Evolutionary conservation across 169 alveolate species (phyloP).

Genomic region (Besnoitia besnoiti): DNA sequence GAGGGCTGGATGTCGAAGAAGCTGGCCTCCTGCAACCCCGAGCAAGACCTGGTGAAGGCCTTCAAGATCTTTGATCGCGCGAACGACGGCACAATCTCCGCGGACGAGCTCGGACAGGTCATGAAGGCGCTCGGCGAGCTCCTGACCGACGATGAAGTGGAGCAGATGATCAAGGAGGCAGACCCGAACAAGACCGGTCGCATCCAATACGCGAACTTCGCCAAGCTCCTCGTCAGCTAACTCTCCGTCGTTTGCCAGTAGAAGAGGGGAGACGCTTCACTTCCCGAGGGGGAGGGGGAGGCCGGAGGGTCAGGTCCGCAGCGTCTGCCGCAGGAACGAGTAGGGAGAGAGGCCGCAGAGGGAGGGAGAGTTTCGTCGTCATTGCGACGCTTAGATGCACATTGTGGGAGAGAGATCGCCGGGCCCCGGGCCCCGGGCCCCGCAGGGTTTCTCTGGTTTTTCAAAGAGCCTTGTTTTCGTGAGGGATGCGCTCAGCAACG

Average conservation of each 20-base stretch:
- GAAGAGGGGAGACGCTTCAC: too few species aligned
- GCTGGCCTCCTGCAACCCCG: conserved; percentile 59
- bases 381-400: too few species aligned
- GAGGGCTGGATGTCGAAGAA: conserved; percentile 62
- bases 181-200: conserved; percentile 51
- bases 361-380: too few species aligned
- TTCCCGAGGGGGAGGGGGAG: too few species aligned
- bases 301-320: neutral
- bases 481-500: too few species aligned
- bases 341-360: too few species aligned
- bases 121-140: conserved; percentile 56
- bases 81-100: conserved; percentile 63
- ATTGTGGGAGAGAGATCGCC: too few species aligned
- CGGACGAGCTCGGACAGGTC: conserved; percentile 58
- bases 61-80: conserved; percentile 55
- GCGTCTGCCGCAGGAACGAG: too few species aligned
- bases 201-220: conserved; percentile 54
- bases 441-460: too few species aligned
- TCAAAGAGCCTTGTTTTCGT: too few species aligned
- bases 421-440: too few species aligned
- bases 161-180: conserved; percentile 42
- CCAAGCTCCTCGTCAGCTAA: conserved; percentile 49
- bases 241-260: too few species aligned
- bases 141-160: conserved; percentile 62
- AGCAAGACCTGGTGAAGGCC: conserved; percentile 44